Conservation (phyloP, 352 stramenopile species). For the Globisporangium perplexum region DNA sequence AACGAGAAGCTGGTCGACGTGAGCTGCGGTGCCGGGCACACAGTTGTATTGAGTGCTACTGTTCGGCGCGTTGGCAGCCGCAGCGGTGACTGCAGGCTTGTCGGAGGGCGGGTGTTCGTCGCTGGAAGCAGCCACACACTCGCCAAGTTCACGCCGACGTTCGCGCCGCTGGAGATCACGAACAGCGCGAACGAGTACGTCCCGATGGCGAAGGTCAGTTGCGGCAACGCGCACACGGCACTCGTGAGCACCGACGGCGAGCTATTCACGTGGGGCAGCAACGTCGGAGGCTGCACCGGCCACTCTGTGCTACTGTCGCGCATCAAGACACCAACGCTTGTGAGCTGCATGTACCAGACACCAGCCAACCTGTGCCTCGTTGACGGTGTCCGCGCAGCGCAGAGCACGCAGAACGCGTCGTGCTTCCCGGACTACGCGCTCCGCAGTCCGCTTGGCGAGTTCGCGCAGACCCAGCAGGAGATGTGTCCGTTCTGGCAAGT, state of each 20-base stretch:
- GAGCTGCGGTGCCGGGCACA: conserved; percentile 63
- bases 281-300: conserved; percentile 55
- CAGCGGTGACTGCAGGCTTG: conserved; percentile 6
- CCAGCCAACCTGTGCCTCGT: conserved; percentile 46
- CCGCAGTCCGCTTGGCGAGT: conserved; percentile 10
- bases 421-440: conserved; percentile 44
- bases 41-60: conserved; percentile 34
- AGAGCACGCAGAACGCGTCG: conserved; percentile 65
- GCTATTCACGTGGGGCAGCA: conserved; percentile 74
- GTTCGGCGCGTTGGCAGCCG: background rate
- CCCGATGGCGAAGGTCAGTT: conserved; percentile 40
- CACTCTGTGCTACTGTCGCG: conserved; percentile 30
- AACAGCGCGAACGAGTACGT: conserved; percentile 13
- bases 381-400: conserved; percentile 20
- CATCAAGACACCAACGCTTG: conserved; percentile 34
- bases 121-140: conserved; percentile 64
- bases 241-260: conserved; percentile 58
- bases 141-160: conserved; percentile 52
- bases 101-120: conserved; percentile 44
- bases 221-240: conserved; percentile 60
- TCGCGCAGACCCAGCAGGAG: conserved; percentile 66
- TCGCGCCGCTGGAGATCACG: conserved; percentile 26
- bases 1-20: conserved; percentile 55
- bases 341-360: conserved; percentile 56
- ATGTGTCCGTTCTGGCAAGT: conserved; percentile 77